Evolutionary conservation across 768 basidiomycete genomes (phyloP), one percentile per base, ranked within the genome.

Genomic region (Kwoniella europaea): DNA sequence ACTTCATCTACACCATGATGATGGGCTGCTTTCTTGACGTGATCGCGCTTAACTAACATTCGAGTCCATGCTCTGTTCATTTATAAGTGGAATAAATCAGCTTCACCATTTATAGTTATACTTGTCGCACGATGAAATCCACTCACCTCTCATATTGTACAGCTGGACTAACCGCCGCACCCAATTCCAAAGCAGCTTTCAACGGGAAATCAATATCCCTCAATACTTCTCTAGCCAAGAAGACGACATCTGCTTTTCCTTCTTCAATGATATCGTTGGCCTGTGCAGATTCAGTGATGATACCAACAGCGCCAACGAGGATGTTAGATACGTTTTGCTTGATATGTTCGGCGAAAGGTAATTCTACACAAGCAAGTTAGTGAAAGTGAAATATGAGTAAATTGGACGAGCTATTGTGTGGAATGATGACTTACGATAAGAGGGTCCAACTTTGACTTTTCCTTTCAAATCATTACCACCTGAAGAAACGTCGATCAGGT

Each of bases 401-500:
- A 35, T 35, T 35, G 35, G 35, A 35, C 5, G 35, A 9, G 3
- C 35, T 35, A 35, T 35, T 35, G 35, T 35, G 35, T 9, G 35
- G 4, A 4, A n/a, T 20, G 9, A 22, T 22, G 35, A 74, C 76
- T 64, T 27, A 77, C 76, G 79, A 63, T 81, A 79, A 27, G 66
- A 73, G 42, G 77, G 77, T 56, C 72, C 83, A 22, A 88, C 59
- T 1, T 83, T 62, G 63, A 93, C 90, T 74, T 89, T 87, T 81
- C 91, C 90, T 63, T 86, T 74, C 3, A 71, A 79, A 85, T 88
- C 90, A 74, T 90, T 90, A 3, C 91, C 91, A 15, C 91, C 92
- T 0, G 87, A 86, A 52, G 88, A 89, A 59, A 87, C 87, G 81
- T 95, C 91, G 61, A 95, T 80, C n/a, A 95, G 84, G 78, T 93